Percentiles rank a stretch among this genome's conserved stretches.
Conservation (phyloP, 177 flowering plant species). For the Tripterygium wilfordii region DNA sequence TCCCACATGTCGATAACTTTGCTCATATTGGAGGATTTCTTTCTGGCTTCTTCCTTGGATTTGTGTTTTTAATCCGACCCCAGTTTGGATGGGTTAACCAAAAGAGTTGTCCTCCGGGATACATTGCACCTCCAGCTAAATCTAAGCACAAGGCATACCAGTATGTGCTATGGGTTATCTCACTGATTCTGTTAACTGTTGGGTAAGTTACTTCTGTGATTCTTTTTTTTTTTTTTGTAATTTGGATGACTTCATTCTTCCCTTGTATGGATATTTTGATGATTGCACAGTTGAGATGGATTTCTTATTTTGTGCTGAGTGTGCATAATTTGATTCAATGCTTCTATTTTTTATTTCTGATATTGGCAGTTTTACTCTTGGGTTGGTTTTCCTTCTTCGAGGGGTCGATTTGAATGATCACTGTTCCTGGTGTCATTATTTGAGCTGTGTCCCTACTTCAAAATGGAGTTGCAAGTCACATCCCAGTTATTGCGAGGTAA, state of each 20-base stretch:
- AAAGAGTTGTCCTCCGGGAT: conserved; percentile 25
- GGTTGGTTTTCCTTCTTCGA: conserved; percentile 28
- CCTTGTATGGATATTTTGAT: background rate
- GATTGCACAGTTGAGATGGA: background rate
- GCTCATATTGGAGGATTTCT: conserved; percentile 62
- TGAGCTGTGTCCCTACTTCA: conserved; percentile 52
- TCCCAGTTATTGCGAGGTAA: conserved; percentile 33
- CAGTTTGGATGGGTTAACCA: conserved; percentile 44
- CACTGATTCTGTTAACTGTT: conserved; percentile 21
- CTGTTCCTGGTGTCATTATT: conserved; percentile 59
- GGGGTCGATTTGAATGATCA: conserved; percentile 41
- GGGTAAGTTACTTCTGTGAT: conserved; percentile 30
- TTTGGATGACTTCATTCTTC: background rate
- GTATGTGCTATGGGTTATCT: conserved; percentile 29
- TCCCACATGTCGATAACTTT: conserved; percentile 65
- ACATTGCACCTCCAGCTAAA: conserved; percentile 8
- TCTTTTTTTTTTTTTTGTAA: background rate
- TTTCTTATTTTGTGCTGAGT: background rate
- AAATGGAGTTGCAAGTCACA: conserved; percentile 40
- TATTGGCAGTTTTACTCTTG: conserved; percentile 30
- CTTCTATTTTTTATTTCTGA: background rate
- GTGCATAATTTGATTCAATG: background rate
- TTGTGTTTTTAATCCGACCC: conserved; percentile 45
- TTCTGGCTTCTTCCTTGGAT: conserved; percentile 61
- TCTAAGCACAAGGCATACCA: conserved; percentile 51